Conservation (phyloP, 495 filamentous ascomycete genomes). For the Hypoxylon lenormandii region DNA sequence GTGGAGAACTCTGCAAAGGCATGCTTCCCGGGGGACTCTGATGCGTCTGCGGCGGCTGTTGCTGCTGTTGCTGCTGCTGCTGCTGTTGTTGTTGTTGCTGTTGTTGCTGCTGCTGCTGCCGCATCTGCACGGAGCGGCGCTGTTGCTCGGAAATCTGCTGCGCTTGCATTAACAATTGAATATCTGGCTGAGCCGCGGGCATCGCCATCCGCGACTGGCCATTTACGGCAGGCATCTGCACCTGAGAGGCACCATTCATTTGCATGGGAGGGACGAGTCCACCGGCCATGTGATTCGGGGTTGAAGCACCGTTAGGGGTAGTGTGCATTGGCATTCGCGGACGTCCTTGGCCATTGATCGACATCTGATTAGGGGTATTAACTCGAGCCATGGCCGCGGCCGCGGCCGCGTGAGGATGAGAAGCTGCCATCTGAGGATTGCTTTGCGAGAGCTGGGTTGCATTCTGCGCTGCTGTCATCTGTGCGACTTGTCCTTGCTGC, state of each 20-base stretch:
- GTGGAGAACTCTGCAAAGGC: conserved; percentile 54
- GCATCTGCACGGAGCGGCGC: conserved; percentile 64
- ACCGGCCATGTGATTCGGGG: conserved; percentile 57
- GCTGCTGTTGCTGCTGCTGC: conserved; percentile 56
- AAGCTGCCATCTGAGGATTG: conserved; percentile 56
- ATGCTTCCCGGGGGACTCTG: conserved; percentile 51
- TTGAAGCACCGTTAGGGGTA: conserved; percentile 56
- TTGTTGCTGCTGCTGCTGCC: conserved; percentile 62
- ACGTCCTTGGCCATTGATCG: conserved; percentile 53
- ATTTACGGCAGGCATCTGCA: conserved; percentile 73
- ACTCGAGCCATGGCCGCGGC: conserved; percentile 53
- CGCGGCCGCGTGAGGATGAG: conserved; percentile 53
- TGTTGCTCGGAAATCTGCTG: conserved; percentile 75
- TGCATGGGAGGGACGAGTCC: conserved; percentile 68
- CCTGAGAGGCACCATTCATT: conserved; percentile 77
- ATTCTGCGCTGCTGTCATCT: conserved; percentile 54
- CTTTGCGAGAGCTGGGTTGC: conserved; percentile 51
- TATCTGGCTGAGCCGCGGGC: conserved; percentile 71
- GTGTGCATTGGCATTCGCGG: conserved; percentile 58
- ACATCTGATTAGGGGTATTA: conserved; percentile 54
- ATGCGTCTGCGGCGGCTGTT: conserved; percentile 57
- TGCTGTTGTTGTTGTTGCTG: conserved; percentile 63
- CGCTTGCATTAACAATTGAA: conserved; percentile 65
- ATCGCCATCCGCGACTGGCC: conserved; percentile 73
- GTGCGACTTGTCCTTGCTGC: conserved; percentile 57